Conservation (phyloP, 192 early-diverging fungal genomes). For the Coemansia sp. region DNA sequence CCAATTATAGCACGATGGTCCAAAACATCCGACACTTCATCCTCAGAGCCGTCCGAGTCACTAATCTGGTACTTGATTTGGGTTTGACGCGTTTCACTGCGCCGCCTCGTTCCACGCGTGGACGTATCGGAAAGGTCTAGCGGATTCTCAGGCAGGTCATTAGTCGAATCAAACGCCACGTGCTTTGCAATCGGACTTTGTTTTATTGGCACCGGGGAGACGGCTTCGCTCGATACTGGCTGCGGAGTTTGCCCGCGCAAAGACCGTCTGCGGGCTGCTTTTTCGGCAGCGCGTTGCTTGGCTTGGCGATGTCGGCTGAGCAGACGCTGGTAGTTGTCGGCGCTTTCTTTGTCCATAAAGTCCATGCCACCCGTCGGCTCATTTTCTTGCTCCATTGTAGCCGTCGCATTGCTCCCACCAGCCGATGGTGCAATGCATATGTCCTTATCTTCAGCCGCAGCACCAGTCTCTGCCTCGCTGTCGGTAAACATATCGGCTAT, state of each 20-base stretch:
- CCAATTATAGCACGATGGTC: slow-evolving; percentile 19
- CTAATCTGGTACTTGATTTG: slow-evolving; percentile 5
- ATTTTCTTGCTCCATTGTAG: not conserved
- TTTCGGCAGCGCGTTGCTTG: not conserved
- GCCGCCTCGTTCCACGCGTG: not conserved
- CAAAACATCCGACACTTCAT: slow-evolving; percentile 24
- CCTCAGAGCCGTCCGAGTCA: slow-evolving; percentile 22
- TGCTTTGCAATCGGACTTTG: not conserved
- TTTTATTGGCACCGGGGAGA: not conserved
- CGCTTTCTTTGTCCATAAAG: slow-evolving; percentile 53
- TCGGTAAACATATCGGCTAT: slow-evolving; percentile 4
- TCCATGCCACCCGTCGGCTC: slow-evolving; percentile 7
- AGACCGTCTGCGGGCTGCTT: not conserved
- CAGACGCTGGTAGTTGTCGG: slow-evolving; percentile 35
- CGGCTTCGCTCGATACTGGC: not conserved
- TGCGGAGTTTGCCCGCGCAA: not conserved
- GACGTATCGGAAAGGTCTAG: not conserved
- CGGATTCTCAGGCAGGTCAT: slow-evolving; percentile 32
- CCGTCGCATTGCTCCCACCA: not conserved
- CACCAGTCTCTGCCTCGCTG: not conserved
- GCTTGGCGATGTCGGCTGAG: slow-evolving; percentile 2
- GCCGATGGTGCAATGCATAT: too few relatives aligned
- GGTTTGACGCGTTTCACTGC: not conserved
- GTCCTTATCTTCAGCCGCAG: not conserved
- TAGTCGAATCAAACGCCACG: not conserved